Evolutionary conservation across 345 rosid genomes (phyloP), one percentile per base, ranked within the genome.

Genomic region (Populus alba): DNA sequence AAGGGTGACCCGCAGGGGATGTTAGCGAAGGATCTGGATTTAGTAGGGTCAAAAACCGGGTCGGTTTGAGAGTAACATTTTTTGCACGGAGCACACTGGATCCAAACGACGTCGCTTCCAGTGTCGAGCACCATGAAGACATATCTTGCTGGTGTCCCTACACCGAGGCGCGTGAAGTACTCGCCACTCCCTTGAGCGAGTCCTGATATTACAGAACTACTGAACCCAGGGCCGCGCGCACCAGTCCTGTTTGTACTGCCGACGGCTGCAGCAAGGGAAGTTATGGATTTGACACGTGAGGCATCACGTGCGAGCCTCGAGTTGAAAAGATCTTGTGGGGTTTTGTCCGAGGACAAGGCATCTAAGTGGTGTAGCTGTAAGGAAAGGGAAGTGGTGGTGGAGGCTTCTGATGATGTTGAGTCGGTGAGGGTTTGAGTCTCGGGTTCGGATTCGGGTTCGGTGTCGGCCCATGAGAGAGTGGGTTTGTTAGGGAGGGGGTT

Each of bases 161-260:
- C 93, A 13, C 97, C 98, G 12, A 96, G 78, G 78, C 98, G 98
- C 72, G 97, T 94, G 91, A 96, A 96, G 84, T 92, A 96, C 86
- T 97, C 99, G 5, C 99, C 97, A 41, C 98, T 94, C 22, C 98
- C 97, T 74, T 94, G 97, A 6, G 99, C 83, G 17, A 97, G 94
- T 6, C 99, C 99, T 31, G 97, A 97, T 33, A 89, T 86, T 0
- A 97, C 87, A 33, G 83, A 76, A 77, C 83, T 80, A 57, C 86
- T 80, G 38, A 83, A 79, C 27, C 82, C 82, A 12, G 61, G 6
- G 23, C 77, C 61, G 3, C 68, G 35, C 20, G 61, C 15, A 5
- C 33, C 18, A 29, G 62, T n/a, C 13, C 8, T 13, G 33, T n/a
- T 20, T 4, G 43, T 27, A 0, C 66, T 43, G 12, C 57, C 70